Evolutionary conservation across 2,329 filamentous ascomycete species (phyloP), one percentile per base, ranked within the genome.

Genomic region (Neonectria magnoliae): DNA sequence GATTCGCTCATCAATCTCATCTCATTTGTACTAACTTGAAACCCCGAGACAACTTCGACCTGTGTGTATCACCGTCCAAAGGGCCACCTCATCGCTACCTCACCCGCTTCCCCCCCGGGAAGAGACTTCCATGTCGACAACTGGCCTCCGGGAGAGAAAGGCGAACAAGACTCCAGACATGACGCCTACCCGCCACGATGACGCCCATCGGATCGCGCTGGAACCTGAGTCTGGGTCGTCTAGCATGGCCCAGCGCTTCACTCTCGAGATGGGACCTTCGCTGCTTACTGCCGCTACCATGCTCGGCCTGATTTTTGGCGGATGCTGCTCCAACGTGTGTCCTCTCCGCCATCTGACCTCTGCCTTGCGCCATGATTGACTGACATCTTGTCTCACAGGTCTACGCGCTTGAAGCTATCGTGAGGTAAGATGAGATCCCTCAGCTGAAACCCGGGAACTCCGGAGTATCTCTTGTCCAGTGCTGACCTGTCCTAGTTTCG

Each of bases 331-430:
- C 38, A 97, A 97, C 85, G 94, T 94, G 83, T 80, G 89, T 38
- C 25, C 36, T 22, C 54, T 57, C 29, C 25, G 16, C 20, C 25
- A n/a, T 44, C n/a, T 53, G 57, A 36, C 25, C 47, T 50, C 38
- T 42, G 3, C 27, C 29, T 50, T 50, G 31, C 25, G 41, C 18
- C 47, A 58, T 62, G 36, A 62, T 57, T 71, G 60, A 64, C 62
- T 59, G 48, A 44, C 50, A 38, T 22, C 42, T 75, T 68, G 72
- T 72, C 67, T 71, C 76, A 73, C 77, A 97, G 90, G 93, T 98
- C n/a, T 98, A 97, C 81, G 93, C 95, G 44, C 85, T 99, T 61
- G 96, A 99, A 80, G 92, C 93, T 51, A 97, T 98, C 73, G 90
- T 99, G 76, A 97, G 96, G 92, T 96, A 82, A 87, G 90, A 64